A percentile compares a stretch with the other conserved stretches of the same genome.
These are phyloP conservation scores for Vinca minor DNA, from an alignment of 257 asterid species.

Conservation along the genomic window DNA sequence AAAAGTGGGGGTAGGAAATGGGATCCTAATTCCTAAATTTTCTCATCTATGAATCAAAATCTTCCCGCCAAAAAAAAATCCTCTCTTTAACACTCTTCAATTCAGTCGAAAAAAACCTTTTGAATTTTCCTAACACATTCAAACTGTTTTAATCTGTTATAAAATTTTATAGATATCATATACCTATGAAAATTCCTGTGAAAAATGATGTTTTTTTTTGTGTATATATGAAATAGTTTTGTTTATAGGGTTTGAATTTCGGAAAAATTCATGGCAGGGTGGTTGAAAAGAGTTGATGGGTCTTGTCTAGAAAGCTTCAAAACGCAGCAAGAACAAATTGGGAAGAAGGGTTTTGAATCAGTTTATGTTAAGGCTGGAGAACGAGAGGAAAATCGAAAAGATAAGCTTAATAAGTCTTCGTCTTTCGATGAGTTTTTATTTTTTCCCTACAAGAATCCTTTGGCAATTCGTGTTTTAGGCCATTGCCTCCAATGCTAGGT, in stretches of 20 bases:
- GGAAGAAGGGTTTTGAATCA: conserved; percentile 6
- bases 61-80: conserved; percentile 25
- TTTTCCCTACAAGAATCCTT: conserved; percentile 23
- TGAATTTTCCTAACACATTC: too few relatives aligned
- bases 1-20: conserved; percentile 43
- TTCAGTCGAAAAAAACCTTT: too few relatives aligned
- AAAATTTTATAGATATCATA: background rate
- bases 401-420: conserved; percentile 18
- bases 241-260: conserved; percentile 40
- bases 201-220: background rate
- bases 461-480: conserved; percentile 34
- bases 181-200: background rate
- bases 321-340: conserved; percentile 11
- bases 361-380: background rate
- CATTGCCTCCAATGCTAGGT: conserved; percentile 50
- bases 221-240: conserved; percentile 19
- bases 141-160: too few relatives aligned
- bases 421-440: conserved; percentile 29
- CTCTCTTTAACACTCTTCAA: conserved; percentile 2
- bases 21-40: conserved; percentile 25
- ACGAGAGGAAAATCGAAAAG: conserved; percentile 15
- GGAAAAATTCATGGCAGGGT: conserved; percentile 51
- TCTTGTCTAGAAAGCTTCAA: conserved; percentile 28
- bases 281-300: conserved; percentile 40
- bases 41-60: conserved; percentile 4